Conservation (phyloP, 2,329 filamentous ascomycete genomes). For the Epichloe brachyelytri region DNA sequence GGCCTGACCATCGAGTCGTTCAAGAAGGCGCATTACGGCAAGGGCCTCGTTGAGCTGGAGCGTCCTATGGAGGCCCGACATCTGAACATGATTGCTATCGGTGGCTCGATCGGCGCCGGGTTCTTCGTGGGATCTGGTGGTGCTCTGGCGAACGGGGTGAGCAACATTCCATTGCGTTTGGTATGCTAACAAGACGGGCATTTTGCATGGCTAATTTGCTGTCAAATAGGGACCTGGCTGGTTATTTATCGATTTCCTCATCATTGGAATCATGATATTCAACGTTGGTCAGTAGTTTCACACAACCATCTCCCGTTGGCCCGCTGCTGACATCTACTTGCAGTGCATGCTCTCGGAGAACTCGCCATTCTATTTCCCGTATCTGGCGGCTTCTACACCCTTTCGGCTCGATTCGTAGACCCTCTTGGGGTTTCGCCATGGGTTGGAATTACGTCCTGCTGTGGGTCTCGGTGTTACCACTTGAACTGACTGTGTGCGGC, state of each 20-base stretch:
- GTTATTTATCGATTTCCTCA: constrained; percentile 35
- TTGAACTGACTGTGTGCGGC: constrained; percentile 35
- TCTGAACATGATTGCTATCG: constrained; percentile 47
- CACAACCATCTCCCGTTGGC: background rate
- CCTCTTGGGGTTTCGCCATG: constrained; percentile 42
- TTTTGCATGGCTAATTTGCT: background rate
- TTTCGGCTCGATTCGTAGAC: constrained; percentile 45
- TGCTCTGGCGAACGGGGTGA: constrained; percentile 33
- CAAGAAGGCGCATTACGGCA: constrained; percentile 21
- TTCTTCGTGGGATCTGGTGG: constrained; percentile 48
- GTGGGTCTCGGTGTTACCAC: constrained; percentile 33
- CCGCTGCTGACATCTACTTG: background rate
- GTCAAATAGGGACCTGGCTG: constrained; percentile 25
- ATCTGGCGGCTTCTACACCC: constrained; percentile 47
- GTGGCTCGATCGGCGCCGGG: constrained; percentile 39
- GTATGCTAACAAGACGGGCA: background rate
- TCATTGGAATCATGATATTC: constrained; percentile 48
- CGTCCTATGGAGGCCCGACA: constrained; percentile 38
- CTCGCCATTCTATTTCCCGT: constrained; percentile 46
- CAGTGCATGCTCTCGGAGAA: constrained; percentile 44
- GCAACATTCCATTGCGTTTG: constrained; percentile 2
- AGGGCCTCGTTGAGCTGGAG: constrained; percentile 23
- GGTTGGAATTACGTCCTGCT: constrained; percentile 37
- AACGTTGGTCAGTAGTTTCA: constrained; percentile 28
- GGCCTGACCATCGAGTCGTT: constrained; percentile 26